Percentiles rank a stretch among this genome's conserved stretches.
These are phyloP conservation scores for Thinopyrum obtusiflorum DNA, from an alignment of 202 grass and related monocot genomes.

Conservation along the genomic window DNA sequence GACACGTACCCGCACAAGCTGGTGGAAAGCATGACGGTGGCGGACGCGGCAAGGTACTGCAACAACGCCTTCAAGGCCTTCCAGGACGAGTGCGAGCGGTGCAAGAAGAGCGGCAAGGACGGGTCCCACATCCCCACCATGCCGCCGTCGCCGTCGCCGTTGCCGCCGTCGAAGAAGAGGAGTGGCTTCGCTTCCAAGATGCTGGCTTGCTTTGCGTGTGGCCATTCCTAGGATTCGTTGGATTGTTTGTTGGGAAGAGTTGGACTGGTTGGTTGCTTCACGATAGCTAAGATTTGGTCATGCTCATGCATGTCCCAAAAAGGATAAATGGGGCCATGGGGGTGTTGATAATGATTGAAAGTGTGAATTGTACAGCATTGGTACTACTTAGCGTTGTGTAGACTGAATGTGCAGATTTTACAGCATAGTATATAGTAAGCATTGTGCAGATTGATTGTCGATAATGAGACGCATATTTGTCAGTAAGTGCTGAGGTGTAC, in stretches of 20 bases:
- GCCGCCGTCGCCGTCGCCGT: not conserved
- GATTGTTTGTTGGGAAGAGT: not conserved
- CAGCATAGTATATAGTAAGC: no score
- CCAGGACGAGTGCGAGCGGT: conserved; percentile 58
- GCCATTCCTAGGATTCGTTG: not conserved
- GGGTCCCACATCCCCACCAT: conserved; percentile 54
- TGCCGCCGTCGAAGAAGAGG: not conserved
- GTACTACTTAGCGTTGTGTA: no score
- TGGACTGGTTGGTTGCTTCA: not conserved
- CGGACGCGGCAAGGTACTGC: conserved; percentile 63
- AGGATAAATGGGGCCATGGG: not conserved
- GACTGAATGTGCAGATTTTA: no score
- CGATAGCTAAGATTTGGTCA: not conserved
- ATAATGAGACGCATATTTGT: no score
- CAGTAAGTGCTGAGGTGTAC: no score
- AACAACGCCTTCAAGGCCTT: conserved; percentile 50
- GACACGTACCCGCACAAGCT: conserved; percentile 63
- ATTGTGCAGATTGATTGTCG: no score
- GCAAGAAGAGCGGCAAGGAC: conserved; percentile 48
- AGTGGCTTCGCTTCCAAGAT: conserved; percentile 37
- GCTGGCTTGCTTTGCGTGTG: conserved; percentile 53
- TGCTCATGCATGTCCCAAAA: not conserved
- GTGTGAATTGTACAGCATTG: not conserved
- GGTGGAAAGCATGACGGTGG: conserved; percentile 73
- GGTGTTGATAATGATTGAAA: not conserved